Evolutionary conservation across 306 rosid species (phyloP).

Genomic region (Luffa aegyptiaca): DNA sequence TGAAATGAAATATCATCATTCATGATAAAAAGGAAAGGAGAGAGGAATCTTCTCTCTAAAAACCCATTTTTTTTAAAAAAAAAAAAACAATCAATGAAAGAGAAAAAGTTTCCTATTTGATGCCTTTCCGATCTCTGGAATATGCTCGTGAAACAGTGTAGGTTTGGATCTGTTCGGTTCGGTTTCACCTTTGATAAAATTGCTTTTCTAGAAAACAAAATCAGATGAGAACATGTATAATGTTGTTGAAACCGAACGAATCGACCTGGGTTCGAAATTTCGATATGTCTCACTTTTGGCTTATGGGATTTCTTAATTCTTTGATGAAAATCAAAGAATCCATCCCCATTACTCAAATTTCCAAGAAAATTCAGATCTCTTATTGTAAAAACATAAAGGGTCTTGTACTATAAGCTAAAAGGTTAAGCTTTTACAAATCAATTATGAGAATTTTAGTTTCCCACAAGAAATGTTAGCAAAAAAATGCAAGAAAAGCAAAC

Average conservation of each 20-base stretch:
- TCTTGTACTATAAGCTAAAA: not conserved
- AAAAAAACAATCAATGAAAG: too few relatives aligned
- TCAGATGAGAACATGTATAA: not conserved
- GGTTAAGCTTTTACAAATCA: not conserved
- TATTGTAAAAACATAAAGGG: not conserved
- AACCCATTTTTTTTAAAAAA: not conserved
- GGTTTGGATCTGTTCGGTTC: not conserved
- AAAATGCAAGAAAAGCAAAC: not conserved
- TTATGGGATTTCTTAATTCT: not conserved
- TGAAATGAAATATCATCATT: not conserved
- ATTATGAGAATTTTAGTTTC: not conserved
- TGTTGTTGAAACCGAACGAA: too few relatives aligned
- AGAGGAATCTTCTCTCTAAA: slow-evolving; percentile 11
- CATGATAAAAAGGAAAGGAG: slow-evolving; percentile 4
- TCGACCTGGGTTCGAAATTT: too few relatives aligned
- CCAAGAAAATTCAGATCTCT: not conserved
- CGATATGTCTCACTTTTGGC: not conserved
- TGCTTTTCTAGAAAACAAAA: not conserved
- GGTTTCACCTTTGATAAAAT: too few relatives aligned
- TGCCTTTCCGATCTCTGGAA: not conserved
- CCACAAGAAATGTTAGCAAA: not conserved
- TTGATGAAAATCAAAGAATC: not conserved
- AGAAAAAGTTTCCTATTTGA: not conserved
- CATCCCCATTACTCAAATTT: not conserved
- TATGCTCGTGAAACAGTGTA: too few relatives aligned